These are phyloP conservation scores for Pseudognaphalium luteoalbum DNA, from an alignment of 129 eudicot genomes.

Conservation along the genomic window DNA sequence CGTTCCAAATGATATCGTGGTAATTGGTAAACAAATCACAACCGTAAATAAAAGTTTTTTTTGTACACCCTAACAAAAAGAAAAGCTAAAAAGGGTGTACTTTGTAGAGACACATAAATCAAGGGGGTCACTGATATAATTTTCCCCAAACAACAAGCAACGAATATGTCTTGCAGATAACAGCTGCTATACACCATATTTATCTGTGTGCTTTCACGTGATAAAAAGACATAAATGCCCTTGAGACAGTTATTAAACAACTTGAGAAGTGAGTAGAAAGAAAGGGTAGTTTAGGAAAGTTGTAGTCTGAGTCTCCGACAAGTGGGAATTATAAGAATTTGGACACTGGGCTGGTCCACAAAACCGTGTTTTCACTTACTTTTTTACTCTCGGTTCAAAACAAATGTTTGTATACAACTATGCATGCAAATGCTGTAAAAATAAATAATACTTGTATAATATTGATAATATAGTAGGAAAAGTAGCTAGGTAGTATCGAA, in stretches of 20 bases:
- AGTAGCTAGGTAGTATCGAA: too few relatives aligned
- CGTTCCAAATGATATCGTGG: too few relatives aligned
- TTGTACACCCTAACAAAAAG: too few relatives aligned
- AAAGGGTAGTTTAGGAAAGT: slow-evolving; percentile 10
- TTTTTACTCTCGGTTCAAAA: background rate
- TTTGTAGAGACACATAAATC: slow-evolving; percentile 1
- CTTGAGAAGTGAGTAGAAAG: background rate
- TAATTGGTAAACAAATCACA: too few relatives aligned
- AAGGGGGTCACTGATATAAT: background rate
- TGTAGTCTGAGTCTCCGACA: slow-evolving; percentile 17
- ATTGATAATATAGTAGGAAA: too few relatives aligned
- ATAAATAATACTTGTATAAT: too few relatives aligned
- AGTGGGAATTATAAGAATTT: slow-evolving; percentile 30
- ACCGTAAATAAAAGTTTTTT: background rate
- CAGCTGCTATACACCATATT: slow-evolving; percentile 21
- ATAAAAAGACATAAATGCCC: slow-evolving; percentile 18
- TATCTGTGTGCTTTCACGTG: slow-evolving; percentile 11
- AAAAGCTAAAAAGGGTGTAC: slow-evolving; percentile 8
- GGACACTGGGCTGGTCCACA: slow-evolving; percentile 22
- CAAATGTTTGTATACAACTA: background rate
- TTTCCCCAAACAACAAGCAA: slow-evolving; percentile 18
- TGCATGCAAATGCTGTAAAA: background rate
- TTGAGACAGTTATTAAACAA: background rate
- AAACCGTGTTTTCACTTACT: slow-evolving; percentile 6
- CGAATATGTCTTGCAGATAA: slow-evolving; percentile 25